Evolutionary conservation across 306 rosid genomes (phyloP).

Genomic region (Cicer arietinum): DNA sequence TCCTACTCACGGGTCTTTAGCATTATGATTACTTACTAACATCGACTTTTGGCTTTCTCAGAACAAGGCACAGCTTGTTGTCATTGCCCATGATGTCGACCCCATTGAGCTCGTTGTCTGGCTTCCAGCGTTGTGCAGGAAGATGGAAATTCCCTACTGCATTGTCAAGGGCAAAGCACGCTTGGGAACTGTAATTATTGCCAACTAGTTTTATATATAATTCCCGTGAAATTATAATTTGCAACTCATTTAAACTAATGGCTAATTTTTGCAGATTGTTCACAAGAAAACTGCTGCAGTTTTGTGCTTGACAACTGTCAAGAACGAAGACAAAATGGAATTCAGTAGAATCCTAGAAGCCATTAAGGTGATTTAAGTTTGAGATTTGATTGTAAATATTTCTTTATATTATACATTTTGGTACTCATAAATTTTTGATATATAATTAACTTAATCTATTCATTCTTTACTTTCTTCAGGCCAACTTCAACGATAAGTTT

Average conservation of each 20-base stretch:
- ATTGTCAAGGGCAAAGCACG: slow-evolving; percentile 87
- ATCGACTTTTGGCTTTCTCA: slow-evolving; percentile 18
- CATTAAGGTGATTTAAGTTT: slow-evolving; percentile 56
- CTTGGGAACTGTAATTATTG: slow-evolving; percentile 61
- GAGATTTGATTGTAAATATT: neutral
- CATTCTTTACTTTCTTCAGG: slow-evolving; percentile 42
- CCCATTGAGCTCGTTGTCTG: slow-evolving; percentile 83
- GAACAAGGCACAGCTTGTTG: slow-evolving; percentile 81
- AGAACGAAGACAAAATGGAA: slow-evolving; percentile 83
- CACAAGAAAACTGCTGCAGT: slow-evolving; percentile 77
- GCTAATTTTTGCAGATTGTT: slow-evolving; percentile 55
- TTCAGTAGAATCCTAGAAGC: slow-evolving; percentile 78
- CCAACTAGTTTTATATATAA: neutral
- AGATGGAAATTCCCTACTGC: slow-evolving; percentile 87
- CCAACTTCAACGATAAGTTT: slow-evolving; percentile 78
- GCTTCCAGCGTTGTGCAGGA: slow-evolving; percentile 84
- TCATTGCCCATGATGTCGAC: slow-evolving; percentile 87
- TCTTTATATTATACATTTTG: neutral
- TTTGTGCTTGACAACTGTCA: slow-evolving; percentile 81
- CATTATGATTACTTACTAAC: neutral
- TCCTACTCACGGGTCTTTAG: no score
- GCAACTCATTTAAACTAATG: neutral
- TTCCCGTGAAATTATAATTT: neutral
- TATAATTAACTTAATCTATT: neutral
- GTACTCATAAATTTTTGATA: neutral